These are phyloP conservation scores for Dactylella cylindrospora DNA, from an alignment of 2,329 filamentous ascomycete genomes.

Conservation along the genomic window DNA sequence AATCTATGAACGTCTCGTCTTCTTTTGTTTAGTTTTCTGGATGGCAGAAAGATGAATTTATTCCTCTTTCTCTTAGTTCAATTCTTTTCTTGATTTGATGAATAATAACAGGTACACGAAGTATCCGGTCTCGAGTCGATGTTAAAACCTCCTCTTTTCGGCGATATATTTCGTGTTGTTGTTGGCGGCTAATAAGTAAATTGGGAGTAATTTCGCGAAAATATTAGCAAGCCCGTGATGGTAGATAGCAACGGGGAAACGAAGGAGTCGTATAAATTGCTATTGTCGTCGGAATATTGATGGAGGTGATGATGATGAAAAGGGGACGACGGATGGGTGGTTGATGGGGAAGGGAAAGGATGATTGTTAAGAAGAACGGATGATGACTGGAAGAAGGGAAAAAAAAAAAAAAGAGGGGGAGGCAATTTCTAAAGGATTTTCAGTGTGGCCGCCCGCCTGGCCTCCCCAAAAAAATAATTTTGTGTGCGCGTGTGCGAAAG, in stretches of 20 bases:
- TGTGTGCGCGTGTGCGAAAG: neutral
- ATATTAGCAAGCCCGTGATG: too few species aligned
- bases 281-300: conserved; percentile 1
- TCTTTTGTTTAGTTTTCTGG: conserved; percentile 17
- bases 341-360: conserved; percentile 3
- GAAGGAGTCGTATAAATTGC: neutral
- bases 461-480: conserved; percentile 13
- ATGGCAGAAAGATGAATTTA: conserved; percentile 4
- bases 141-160: conserved; percentile 35
- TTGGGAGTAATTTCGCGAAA: neutral
- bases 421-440: conserved; percentile 30
- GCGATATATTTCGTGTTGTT: conserved; percentile 22
- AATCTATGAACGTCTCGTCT: too few species aligned
- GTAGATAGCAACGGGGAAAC: neutral
- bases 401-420: conserved; percentile 32
- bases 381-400: conserved; percentile 8
- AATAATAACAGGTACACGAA: conserved; percentile 44
- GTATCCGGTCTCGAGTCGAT: conserved; percentile 39
- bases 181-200: neutral
- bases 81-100: conserved; percentile 29
- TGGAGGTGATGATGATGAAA: conserved; percentile 1
- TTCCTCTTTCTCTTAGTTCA: conserved; percentile 32
- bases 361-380: conserved; percentile 13
- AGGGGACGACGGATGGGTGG: neutral
- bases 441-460: conserved; percentile 22